Evolutionary conservation across 148 eudicot species (phyloP), one percentile per base, ranked within the genome.

Genomic region (Fagopyrum tataricum): DNA sequence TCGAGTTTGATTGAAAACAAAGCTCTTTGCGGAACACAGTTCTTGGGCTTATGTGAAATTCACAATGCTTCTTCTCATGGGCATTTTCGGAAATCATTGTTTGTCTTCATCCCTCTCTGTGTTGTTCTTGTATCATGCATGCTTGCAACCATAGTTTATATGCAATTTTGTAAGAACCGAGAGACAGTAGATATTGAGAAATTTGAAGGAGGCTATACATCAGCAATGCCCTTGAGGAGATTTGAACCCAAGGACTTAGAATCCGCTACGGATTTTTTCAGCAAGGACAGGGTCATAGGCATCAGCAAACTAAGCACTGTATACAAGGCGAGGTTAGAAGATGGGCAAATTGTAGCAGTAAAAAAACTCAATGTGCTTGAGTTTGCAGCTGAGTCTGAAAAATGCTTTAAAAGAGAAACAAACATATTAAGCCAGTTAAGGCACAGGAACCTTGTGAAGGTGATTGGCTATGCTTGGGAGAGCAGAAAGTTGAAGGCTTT

Each of bases 381-480:
- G 73, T 91, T 90, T 74, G 81, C 93, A 24, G 85, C 48, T 58
- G 96, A 90, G 72, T 83, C 96, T 37, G 93, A 88, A 37, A 87
- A 90, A 78, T 79, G 84, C 76, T 95, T 95, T 74, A 76, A 85
- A 67, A 85, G 85, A 74, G 98, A 91, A 87, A 80, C 87, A 58
- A 85, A 84, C 74, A 86, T 87, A 46, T 75, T 90, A 74, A 81
- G 90, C 72, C 85, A 81, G 67, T 62, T 95, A 71, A 87, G 88
- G 73, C 98, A 95, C 67, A 84, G 82, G 80, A 95, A 95, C 84
- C 78, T 95, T 42, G 98, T 95, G 31, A 95, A 91, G 78, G 82
- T 95, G 6, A 80, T 88, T 72, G 98, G 98, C 40, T 95, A 84
- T 74, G 97, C 96, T 14, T 95, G 98, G 98, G 93, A 91, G 84